A percentile compares a stretch with the other conserved stretches of the same genome.
Evolutionary conservation across 257 asterid species (phyloP).

Genomic region (Anisodus tanguticus): DNA sequence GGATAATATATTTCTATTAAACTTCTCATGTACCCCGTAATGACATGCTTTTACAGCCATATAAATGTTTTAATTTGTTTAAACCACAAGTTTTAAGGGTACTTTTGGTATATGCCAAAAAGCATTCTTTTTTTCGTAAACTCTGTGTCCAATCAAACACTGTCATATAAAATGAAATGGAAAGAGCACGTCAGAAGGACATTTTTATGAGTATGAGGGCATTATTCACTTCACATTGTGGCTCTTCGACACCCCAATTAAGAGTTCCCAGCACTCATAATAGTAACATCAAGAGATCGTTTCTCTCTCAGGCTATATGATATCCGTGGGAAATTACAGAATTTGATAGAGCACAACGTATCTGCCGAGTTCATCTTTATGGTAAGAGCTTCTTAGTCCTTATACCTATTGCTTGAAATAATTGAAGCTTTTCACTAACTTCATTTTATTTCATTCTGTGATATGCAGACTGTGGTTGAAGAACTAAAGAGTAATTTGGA

Average conservation of each 20-base stretch:
- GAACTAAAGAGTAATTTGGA: conserved; percentile 67
- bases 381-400: conserved; percentile 46
- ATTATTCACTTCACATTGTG: background rate
- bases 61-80: background rate
- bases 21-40: background rate
- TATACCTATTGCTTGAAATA: conserved; percentile 20
- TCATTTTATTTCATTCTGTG: conserved; percentile 11
- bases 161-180: background rate
- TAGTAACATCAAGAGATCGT: conserved; percentile 28
- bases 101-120: background rate
- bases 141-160: background rate
- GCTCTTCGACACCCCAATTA: conserved; percentile 5
- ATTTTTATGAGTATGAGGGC: background rate
- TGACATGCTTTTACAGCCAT: background rate
- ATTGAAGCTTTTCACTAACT: conserved; percentile 28
- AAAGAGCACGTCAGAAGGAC: background rate
- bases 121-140: background rate
- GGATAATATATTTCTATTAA: background rate
- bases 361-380: conserved; percentile 75
- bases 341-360: conserved; percentile 76
- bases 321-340: conserved; percentile 81
- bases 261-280: background rate
- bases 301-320: conserved; percentile 57
- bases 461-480: conserved; percentile 60
- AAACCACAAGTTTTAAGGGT: background rate